Evolutionary conservation across 2,329 filamentous ascomycete species (phyloP), one percentile per base, ranked within the genome.

Genomic region (Scolecobasidium constrictum): DNA sequence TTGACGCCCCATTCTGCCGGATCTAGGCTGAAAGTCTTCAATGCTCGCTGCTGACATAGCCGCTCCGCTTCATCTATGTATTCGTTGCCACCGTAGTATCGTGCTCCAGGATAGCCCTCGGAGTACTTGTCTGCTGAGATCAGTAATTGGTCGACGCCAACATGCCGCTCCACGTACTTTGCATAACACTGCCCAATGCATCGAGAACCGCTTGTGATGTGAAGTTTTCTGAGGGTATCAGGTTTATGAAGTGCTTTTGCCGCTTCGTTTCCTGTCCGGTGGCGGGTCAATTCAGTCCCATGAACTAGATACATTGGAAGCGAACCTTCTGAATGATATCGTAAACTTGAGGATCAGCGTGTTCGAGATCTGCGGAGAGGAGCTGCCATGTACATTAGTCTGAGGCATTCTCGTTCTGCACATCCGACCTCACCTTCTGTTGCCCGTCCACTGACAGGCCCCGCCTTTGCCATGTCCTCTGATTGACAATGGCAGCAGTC

Each of bases 51-150:
- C 73, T 98, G 92, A 77, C 92, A 98, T 48, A 92, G 83, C 53
- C 84, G 76, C 77, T 98, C 92, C 58, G 95, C 87, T 67, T 86
- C 75, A 66, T 98, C 92, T 54, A 98, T 98, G 76, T 92, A 86
- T 75, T 98, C 84, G 73, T 98, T 98, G 61, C 92, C 92, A 61
- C 92, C 92, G 61, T 98, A 98, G 78, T 98, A 98, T 67, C 92
- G 83, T 56, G 92, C 92, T 63, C 92, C 92, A 53, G 92, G 92
- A 67, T 94, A 94, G 52, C 92, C 92, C 75, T 98, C 92, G 15
- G 87, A 95, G 78, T 98, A 98, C 74, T 98, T 98, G 78, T 98
- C 69, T 68, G 60, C 86, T n/a, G n/a, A n/a, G n/a, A n/a, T n/a
- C n/a, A n/a, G n/a, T n/a, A n/a, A n/a, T n/a, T n/a, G n/a, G n/a